A percentile compares a stretch with the other conserved stretches of the same genome.
Conservation (phyloP, 2,329 filamentous ascomycete genomes). For the Fusarium euwallaceae region DNA sequence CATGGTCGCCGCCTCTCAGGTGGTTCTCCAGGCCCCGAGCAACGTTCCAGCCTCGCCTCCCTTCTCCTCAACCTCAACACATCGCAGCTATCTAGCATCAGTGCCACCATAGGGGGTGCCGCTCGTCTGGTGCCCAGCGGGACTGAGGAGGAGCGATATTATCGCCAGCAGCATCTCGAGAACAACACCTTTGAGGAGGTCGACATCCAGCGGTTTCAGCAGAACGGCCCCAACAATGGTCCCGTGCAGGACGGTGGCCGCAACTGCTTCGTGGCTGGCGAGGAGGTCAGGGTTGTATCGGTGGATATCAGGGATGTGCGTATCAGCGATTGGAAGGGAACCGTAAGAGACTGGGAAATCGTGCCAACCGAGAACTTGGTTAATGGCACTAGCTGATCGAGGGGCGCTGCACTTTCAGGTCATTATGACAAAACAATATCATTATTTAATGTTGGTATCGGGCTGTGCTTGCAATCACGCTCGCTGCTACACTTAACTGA, state of each 20-base stretch:
- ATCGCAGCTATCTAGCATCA: conserved; percentile 87
- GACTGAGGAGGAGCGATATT: conserved; percentile 87
- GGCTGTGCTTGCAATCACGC: not conserved
- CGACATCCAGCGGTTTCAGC: conserved; percentile 50
- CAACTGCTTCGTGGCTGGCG: conserved; percentile 80
- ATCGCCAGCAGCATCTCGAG: conserved; percentile 84
- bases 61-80: conserved; percentile 93
- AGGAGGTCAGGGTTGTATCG: conserved; percentile 88
- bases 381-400: conserved; percentile 56
- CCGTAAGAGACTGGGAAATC: conserved; percentile 81
- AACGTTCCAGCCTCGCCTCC: conserved; percentile 81
- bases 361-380: conserved; percentile 53
- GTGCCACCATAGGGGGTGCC: conserved; percentile 91
- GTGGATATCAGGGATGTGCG: conserved; percentile 87
- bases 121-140: conserved; percentile 80
- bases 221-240: conserved; percentile 51
- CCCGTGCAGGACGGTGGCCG: conserved; percentile 65
- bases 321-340: conserved; percentile 96
- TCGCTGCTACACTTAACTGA: not conserved
- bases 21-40: conserved; percentile 74
- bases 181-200: conserved; percentile 89
- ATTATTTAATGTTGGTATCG: conserved; percentile 12
- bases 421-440: conserved; percentile 4
- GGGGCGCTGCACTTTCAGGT: not conserved
- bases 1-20: conserved; percentile 69